Evolutionary conservation across 257 asterid species (phyloP).

Genomic region (Forsythia suspensa): DNA sequence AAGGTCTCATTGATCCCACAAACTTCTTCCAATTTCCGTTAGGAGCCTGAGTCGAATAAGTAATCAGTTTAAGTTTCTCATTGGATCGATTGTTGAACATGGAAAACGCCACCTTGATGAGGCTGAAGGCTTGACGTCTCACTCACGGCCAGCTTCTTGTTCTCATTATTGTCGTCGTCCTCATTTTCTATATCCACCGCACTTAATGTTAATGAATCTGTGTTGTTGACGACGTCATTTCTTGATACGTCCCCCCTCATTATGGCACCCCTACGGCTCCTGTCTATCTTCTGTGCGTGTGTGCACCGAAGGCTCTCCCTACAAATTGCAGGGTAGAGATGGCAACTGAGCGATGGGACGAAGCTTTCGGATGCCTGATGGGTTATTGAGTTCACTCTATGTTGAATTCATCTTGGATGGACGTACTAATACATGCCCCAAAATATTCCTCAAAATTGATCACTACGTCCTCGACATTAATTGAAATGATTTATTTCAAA

Average conservation of each 20-base stretch:
- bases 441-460: not conserved
- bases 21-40: conserved; percentile 25
- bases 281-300: not conserved
- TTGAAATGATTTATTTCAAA: not conserved
- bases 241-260: not conserved
- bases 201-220: not conserved
- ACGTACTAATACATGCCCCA: not conserved
- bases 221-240: not conserved
- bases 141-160: not conserved
- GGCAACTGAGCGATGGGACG: not conserved
- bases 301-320: not conserved
- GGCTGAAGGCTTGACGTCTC: not conserved
- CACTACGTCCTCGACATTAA: not conserved
- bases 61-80: conserved; percentile 2
- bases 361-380: not conserved
- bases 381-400: not conserved
- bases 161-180: not conserved
- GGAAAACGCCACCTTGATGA: conserved; percentile 2
- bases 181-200: not conserved
- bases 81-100: conserved; percentile 12
- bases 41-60: not conserved
- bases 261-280: not conserved
- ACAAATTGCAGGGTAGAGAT: not conserved
- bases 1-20: conserved; percentile 31
- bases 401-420: not conserved